Base-by-base conservation (phyloP, 192 early-diverging fungal species). In the Entomortierella chlamydospora region DNA sequence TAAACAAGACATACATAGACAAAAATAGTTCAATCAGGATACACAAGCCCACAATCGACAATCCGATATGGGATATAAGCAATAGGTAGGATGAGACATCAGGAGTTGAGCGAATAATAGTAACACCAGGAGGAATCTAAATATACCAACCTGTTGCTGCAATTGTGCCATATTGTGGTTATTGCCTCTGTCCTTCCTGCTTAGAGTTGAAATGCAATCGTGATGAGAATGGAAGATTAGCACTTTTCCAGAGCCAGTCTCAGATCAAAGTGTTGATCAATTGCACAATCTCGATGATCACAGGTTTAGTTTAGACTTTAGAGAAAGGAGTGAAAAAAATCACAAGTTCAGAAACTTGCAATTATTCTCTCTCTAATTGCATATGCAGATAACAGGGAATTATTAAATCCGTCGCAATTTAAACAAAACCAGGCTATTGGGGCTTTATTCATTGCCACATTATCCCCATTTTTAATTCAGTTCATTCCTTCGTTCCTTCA, bases 321-420 rank as follows among this genome's bases (percentile, higher is more conserved):
- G 10, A 37, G 10, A 37, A 10, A 37, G 10, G 34, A 37, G 34
- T 7, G 20, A 47, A 47, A 47, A 47, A 47, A 47, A 17, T 2
- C 4, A 47, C 12, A 5, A 54, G n/a, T n/a, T n/a, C n/a, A n/a
- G n/a, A n/a, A n/a, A n/a, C n/a, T n/a, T n/a, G n/a, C n/a, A n/a
- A n/a, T n/a, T n/a, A n/a, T n/a, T n/a, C 30, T 18, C 25, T 57
- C 20, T 55, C 8, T 63, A 34, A 51, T 34, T 63, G 61, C 61
- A 63, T 30, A 63, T 20, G 2, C 45, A 20, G 1, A 18, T n/a
- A 37, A 37, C 34, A 37, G 10, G 10, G 4, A 37, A 37, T 37
- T 37, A 7, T 37, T 4, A 37, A 37, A 37, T 39, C 43, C 39
- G 39, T 61, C 43, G 39, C 26, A 43, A 61, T 25, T 45, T 59